A percentile compares a stretch with the other conserved stretches of the same genome.
These are phyloP conservation scores for Datura wrightii DNA, from an alignment of 257 asterid species.

Conservation along the genomic window DNA sequence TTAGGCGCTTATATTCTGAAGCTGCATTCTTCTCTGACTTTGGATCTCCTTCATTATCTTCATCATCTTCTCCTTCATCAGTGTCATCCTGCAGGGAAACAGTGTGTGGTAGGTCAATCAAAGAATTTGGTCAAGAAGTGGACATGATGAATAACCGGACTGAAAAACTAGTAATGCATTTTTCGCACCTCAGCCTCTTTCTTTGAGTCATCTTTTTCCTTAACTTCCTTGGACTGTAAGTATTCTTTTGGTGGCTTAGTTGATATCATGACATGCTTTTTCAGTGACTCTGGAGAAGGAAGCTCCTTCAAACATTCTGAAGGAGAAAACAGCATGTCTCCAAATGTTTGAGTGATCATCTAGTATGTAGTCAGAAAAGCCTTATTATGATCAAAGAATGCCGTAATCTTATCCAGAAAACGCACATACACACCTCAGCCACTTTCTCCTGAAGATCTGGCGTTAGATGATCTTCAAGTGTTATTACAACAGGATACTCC, in stretches of 20 bases:
- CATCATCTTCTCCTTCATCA: slow-evolving; percentile 49
- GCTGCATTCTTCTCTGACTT: slow-evolving; percentile 50
- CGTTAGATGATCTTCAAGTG: slow-evolving; percentile 84
- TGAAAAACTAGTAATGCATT: background rate
- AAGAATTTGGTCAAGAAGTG: background rate
- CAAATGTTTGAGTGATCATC: slow-evolving; percentile 84
- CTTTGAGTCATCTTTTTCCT: slow-evolving; percentile 41
- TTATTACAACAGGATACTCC: slow-evolving; percentile 74
- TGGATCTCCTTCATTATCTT: slow-evolving; percentile 52
- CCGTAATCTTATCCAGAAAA: slow-evolving; percentile 22
- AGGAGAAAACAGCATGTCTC: slow-evolving; percentile 64
- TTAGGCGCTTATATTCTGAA: slow-evolving; percentile 69
- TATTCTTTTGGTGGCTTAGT: slow-evolving; percentile 83
- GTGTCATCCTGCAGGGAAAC: slow-evolving; percentile 50
- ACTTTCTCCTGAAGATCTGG: slow-evolving; percentile 73
- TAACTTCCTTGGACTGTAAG: slow-evolving; percentile 46
- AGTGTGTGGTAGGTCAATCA: slow-evolving; percentile 19
- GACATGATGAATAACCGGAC: background rate
- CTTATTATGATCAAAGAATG: slow-evolving; percentile 22
- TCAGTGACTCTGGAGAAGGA: slow-evolving; percentile 75
- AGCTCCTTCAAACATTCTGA: slow-evolving; percentile 53
- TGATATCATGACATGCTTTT: slow-evolving; percentile 60
- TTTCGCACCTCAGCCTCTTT: slow-evolving; percentile 50
- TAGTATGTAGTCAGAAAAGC: slow-evolving; percentile 43
- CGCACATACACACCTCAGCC: slow-evolving; percentile 59